phyloP scores from a whole-genome alignment of 768 basidiomycete genomes.

The Lanmaoa pseudosensibilis region DNA sequence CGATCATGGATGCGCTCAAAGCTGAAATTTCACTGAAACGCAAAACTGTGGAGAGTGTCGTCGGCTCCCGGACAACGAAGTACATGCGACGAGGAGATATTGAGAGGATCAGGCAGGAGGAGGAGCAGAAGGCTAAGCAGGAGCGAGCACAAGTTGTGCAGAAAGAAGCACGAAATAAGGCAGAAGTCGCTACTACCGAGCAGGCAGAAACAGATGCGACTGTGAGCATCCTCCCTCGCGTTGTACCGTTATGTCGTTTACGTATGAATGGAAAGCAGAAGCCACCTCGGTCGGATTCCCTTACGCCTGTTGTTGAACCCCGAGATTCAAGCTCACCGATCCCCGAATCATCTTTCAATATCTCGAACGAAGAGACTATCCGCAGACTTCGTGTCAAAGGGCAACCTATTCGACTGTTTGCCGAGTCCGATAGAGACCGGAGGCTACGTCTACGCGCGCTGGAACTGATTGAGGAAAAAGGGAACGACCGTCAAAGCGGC shows the following conservation, averaged over 20 bases:
- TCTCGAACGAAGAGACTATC: conserved; percentile 90
- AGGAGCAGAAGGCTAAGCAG: conserved; percentile 37
- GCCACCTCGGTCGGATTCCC: conserved; percentile 41
- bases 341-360: conserved; percentile 63
- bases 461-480: conserved; percentile 93
- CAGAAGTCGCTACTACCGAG: conserved; percentile 17
- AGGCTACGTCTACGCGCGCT: conserved; percentile 86
- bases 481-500: conserved; percentile 73
- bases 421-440: conserved; percentile 92
- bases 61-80: conserved; percentile 59
- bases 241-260: conserved; percentile 31
- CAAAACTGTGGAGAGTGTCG: conserved; percentile 61
- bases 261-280: conserved; percentile 48
- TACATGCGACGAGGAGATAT: conserved; percentile 93
- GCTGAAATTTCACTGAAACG: conserved; percentile 88
- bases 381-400: conserved; percentile 87
- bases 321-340: conserved; percentile 42
- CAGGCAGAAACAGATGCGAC: conserved; percentile 33
- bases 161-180: conserved; percentile 20
- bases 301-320: conserved; percentile 36
- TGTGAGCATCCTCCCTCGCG: conserved; percentile 41
- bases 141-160: conserved; percentile 35
- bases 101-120: conserved; percentile 61
- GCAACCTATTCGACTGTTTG: conserved; percentile 93
- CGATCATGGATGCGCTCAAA: conserved; percentile 83